phyloP scores from a whole-genome alignment of 257 asterid species.

The Ilex asprella region DNA sequence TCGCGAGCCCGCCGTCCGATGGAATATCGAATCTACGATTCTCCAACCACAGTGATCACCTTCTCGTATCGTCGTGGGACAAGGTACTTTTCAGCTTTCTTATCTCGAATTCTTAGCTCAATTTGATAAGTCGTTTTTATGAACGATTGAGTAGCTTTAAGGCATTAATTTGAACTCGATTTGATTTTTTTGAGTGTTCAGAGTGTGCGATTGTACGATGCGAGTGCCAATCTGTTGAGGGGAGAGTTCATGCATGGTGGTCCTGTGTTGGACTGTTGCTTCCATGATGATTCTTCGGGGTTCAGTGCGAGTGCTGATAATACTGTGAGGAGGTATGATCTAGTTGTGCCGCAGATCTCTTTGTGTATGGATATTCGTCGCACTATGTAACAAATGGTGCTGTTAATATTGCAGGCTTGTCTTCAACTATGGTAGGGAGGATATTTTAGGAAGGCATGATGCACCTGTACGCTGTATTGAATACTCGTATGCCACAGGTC shows the following conservation, averaged over 20 bases:
- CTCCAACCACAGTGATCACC: slow-evolving; percentile 80
- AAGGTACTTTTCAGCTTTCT: slow-evolving; percentile 24
- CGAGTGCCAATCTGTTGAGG: slow-evolving; percentile 68
- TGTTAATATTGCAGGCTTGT: slow-evolving; percentile 45
- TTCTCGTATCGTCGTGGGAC: slow-evolving; percentile 89
- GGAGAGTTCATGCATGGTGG: slow-evolving; percentile 89
- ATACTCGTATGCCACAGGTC: slow-evolving; percentile 77
- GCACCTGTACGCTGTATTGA: slow-evolving; percentile 83
- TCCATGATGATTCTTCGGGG: slow-evolving; percentile 89
- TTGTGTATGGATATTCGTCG: neutral
- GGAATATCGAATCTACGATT: slow-evolving; percentile 78
- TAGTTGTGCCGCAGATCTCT: too few species aligned
- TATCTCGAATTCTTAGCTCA: too few species aligned
- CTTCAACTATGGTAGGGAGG: slow-evolving; percentile 61
- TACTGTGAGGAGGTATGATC: slow-evolving; percentile 65
- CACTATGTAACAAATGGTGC: slow-evolving; percentile 4
- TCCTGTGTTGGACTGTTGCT: slow-evolving; percentile 82
- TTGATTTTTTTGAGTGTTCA: neutral
- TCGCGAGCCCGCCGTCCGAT: slow-evolving; percentile 59
- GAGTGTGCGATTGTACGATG: slow-evolving; percentile 86
- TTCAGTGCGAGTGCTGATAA: slow-evolving; percentile 77
- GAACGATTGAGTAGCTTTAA: too few species aligned
- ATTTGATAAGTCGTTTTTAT: too few species aligned
- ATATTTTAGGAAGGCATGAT: slow-evolving; percentile 65
- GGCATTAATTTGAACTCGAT: too few species aligned